Evolutionary conservation across 2,329 filamentous ascomycete species (phyloP), one percentile per base, ranked within the genome.

Genomic region (Ambrosiella beaveri): DNA sequence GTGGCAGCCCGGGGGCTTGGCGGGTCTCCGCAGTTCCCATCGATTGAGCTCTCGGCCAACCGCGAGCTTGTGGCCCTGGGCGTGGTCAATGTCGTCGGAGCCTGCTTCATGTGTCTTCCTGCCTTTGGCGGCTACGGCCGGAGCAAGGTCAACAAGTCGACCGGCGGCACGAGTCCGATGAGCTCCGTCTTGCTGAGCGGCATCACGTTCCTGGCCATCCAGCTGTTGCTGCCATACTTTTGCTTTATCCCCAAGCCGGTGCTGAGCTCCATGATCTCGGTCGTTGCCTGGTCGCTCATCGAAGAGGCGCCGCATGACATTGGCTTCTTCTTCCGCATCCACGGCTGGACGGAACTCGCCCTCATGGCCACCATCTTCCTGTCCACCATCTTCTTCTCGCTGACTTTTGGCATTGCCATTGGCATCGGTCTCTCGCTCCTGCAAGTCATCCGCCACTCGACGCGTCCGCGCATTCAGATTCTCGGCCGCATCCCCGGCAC

Each of bases 231-330:
- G 36, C 90, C 91, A 0, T 94, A 89, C 68, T 91, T 98, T 65
- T 94, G 95, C 72, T 97, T 89, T 68, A 78, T 98, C 52, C 93
- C 93, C n/a, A 96, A 95, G 85, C 88, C 88, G 3, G 89, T 97
- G 0, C 78, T 98, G 17, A 95, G 84, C 15, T 80, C 91, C 15
- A 93, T 97, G 81, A 95, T 98, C 61, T 90, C 86, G 12, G 91
- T 96, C 1, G 91, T 98, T 35, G 93, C 93, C 17, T 95, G 85
- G 73, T 93, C 89, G 17, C 78, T 98, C 6, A 86, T 97, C 61
- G 93, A 98, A 73, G 93, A 98, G 74, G 88, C 88, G 11, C 93
- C 93, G 0, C 85, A 93, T 65, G 93, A 98, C 68, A 81, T 98
- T 62, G 75, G 77, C 54, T 98, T 97, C 75, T 98, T 97, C 74